A percentile compares a stretch with the other conserved stretches of the same genome.
Conservation (phyloP, 768 basidiomycete genomes). For the Boletus subcaerulescens region DNA sequence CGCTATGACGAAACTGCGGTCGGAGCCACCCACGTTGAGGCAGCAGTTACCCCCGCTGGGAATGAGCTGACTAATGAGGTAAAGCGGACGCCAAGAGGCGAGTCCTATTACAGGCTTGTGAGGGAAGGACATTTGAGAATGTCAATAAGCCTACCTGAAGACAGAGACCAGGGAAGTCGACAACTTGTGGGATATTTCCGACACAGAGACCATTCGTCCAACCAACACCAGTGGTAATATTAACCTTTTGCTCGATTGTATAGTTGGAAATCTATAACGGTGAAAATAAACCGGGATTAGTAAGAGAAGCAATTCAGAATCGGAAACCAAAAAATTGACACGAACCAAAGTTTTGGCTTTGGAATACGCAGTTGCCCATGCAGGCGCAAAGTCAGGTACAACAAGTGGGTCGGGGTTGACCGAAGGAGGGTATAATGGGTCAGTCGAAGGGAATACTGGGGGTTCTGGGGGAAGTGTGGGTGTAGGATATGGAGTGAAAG, state of each 20-base stretch:
- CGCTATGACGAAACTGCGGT: background rate
- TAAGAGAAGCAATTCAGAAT: background rate
- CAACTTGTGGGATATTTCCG: constrained; percentile 59
- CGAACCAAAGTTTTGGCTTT: constrained; percentile 57
- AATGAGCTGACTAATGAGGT: constrained; percentile 74
- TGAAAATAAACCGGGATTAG: constrained; percentile 1
- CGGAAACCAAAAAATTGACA: background rate
- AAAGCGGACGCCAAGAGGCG: constrained; percentile 75
- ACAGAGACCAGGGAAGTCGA: constrained; percentile 64
- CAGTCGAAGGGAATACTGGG: constrained; percentile 50
- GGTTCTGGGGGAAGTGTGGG: constrained; percentile 54
- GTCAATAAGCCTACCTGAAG: constrained; percentile 48
- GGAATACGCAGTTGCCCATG: constrained; percentile 58
- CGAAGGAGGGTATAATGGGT: constrained; percentile 56
- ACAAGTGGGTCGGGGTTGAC: constrained; percentile 39
- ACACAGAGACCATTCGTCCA: constrained; percentile 60
- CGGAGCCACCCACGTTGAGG: constrained; percentile 59
- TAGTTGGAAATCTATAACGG: constrained; percentile 41
- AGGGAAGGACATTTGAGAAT: background rate
- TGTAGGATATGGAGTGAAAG: constrained; percentile 60
- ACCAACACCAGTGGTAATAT: constrained; percentile 57
- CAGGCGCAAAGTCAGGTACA: constrained; percentile 45
- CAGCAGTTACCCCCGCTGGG: constrained; percentile 81
- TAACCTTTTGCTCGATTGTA: constrained; percentile 63
- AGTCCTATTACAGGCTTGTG: constrained; percentile 42